phyloP scores from a whole-genome alignment of 331 rosid species.

The Spiraea crenata region DNA sequence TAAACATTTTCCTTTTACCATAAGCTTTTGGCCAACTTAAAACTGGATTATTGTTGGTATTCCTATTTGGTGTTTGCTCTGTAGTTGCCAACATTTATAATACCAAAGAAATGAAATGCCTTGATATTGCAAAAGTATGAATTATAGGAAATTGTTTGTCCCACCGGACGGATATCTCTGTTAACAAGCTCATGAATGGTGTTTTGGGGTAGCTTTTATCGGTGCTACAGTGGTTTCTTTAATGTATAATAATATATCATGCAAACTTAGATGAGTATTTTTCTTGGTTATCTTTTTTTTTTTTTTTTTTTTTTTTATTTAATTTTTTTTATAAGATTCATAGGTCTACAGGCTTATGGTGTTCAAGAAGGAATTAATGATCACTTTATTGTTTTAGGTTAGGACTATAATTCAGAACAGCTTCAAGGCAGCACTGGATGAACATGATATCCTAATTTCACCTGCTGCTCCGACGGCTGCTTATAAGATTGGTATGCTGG shows the following conservation, averaged over 20 bases:
- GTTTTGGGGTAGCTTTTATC: neutral
- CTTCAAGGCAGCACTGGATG: slow-evolving; percentile 76
- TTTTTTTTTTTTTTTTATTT: no score
- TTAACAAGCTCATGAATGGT: no score
- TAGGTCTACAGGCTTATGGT: slow-evolving; percentile 12
- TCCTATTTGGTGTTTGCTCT: neutral
- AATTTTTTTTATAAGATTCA: no score
- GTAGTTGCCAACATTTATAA: neutral
- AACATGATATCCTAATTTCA: slow-evolving; percentile 85
- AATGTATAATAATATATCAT: no score
- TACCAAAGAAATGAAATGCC: slow-evolving; percentile 1
- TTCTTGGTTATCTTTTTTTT: neutral
- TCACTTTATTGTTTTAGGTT: slow-evolving; percentile 54
- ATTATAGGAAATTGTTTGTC: no score
- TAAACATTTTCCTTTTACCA: slow-evolving; percentile 7
- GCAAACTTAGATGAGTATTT: neutral
- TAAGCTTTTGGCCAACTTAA: slow-evolving; percentile 12
- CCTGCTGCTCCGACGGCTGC: slow-evolving; percentile 97
- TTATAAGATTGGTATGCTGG: slow-evolving; percentile 73
- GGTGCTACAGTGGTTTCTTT: neutral
- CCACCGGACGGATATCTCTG: no score
- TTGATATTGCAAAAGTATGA: neutral
- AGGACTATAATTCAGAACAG: slow-evolving; percentile 86
- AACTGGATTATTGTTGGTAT: slow-evolving; percentile 3
- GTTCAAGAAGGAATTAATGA: slow-evolving; percentile 25